Conservation (phyloP, 305 asterid species). For the Ilex paraguariensis region DNA sequence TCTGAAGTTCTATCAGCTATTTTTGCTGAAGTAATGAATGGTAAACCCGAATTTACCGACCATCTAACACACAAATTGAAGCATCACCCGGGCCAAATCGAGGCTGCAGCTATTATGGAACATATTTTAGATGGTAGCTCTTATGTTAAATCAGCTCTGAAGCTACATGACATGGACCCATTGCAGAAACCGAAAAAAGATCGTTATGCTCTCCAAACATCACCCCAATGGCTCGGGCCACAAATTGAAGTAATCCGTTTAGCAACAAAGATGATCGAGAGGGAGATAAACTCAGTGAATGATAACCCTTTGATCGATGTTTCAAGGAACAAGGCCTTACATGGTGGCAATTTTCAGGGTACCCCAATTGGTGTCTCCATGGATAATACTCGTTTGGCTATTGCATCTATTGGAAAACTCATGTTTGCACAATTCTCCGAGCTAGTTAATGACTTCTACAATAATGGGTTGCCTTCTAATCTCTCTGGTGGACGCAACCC, state of each 20-base stretch:
- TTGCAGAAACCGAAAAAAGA: conserved; percentile 76
- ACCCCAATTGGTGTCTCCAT: conserved; percentile 83
- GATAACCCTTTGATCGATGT: conserved; percentile 89
- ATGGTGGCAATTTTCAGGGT: conserved; percentile 89
- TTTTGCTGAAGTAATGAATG: conserved; percentile 89
- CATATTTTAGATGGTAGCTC: conserved; percentile 71
- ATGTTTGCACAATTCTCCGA: conserved; percentile 85
- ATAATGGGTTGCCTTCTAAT: conserved; percentile 80
- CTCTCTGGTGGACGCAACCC: conserved; percentile 75
- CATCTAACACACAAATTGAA: conserved; percentile 75
- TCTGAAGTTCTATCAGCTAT: conserved; percentile 70
- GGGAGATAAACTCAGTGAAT: conserved; percentile 83
- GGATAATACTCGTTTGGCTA: conserved; percentile 72
- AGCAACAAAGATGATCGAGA: conserved; percentile 77
- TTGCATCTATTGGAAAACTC: conserved; percentile 69
- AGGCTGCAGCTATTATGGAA: conserved; percentile 91
- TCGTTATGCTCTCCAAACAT: conserved; percentile 70
- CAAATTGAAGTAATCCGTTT: conserved; percentile 73
- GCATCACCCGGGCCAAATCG: conserved; percentile 89
- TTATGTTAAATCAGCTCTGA: conserved; percentile 61
- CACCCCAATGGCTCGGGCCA: conserved; percentile 90
- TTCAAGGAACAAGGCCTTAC: conserved; percentile 74
- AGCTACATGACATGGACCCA: conserved; percentile 66
- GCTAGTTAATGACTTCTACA: conserved; percentile 73
- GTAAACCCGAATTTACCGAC: conserved; percentile 82